A percentile compares a stretch with the other conserved stretches of the same genome.
These are phyloP conservation scores for Didymella arachidicola DNA, from an alignment of 2,329 filamentous ascomycete genomes.

Conservation along the genomic window DNA sequence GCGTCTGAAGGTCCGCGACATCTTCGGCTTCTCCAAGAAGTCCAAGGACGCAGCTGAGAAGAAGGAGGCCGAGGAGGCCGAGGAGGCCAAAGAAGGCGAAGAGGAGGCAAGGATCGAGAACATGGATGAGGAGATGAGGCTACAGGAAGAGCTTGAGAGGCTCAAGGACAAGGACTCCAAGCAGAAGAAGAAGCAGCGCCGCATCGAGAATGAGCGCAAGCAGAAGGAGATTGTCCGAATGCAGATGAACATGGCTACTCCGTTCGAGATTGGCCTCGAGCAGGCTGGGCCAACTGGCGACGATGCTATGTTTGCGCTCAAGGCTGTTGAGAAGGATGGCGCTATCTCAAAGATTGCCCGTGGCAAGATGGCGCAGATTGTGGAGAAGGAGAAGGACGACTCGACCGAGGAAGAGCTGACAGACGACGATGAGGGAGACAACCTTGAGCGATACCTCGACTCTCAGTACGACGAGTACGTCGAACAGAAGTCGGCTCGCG, in stretches of 20 bases:
- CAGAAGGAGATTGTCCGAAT: constrained; percentile 94
- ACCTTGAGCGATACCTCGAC: constrained; percentile 84
- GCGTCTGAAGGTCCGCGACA: constrained; percentile 87
- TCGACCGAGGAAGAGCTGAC: constrained; percentile 61
- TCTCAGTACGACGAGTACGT: constrained; percentile 86
- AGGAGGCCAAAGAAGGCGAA: constrained; percentile 55
- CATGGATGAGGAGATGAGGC: constrained; percentile 93
- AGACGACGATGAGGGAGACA: constrained; percentile 84
- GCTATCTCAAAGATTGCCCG: constrained; percentile 73
- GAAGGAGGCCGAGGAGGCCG: constrained; percentile 51
- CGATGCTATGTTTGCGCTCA: constrained; percentile 86
- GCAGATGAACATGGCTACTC: constrained; percentile 96
- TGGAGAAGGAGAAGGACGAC: constrained; percentile 61
- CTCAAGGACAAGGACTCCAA: constrained; percentile 80
- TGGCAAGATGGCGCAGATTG: constrained; percentile 78
- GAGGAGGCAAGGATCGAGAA: constrained; percentile 83
- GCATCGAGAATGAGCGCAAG: constrained; percentile 91
- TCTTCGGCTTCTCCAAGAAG: constrained; percentile 85
- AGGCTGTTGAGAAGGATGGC: constrained; percentile 77
- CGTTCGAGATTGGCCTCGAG: constrained; percentile 94
- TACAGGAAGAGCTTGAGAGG: constrained; percentile 85
- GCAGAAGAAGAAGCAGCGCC: constrained; percentile 81
- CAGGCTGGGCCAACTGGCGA: constrained; percentile 80
- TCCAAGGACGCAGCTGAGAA: constrained; percentile 62
- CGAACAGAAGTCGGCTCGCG: constrained; percentile 77